These are phyloP conservation scores for Ambrosia hybrid DNA, from an alignment of 140 eudicot genomes.

Conservation along the genomic window DNA sequence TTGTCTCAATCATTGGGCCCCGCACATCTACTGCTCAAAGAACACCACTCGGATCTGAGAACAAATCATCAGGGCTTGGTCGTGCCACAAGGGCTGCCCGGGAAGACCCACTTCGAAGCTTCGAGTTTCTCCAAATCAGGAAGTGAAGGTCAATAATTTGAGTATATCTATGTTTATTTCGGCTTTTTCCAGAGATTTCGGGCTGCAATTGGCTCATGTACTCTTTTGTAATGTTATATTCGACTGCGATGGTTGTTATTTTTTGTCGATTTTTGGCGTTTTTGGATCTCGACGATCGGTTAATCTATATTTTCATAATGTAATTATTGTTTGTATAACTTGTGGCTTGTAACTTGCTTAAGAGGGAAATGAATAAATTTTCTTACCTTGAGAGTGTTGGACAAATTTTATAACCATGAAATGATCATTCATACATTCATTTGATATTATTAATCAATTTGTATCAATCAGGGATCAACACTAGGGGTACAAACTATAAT, in stretches of 20 bases:
- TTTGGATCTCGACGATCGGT: background rate
- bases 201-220: constrained; percentile 14
- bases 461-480: too few species aligned
- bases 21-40: constrained; percentile 62
- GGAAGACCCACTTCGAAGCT: constrained; percentile 94
- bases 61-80: constrained; percentile 51
- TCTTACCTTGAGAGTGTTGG: too few species aligned
- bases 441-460: too few species aligned
- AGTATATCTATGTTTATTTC: constrained; percentile 18
- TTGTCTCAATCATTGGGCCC: constrained; percentile 51
- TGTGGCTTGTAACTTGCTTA: too few species aligned
- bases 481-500: too few species aligned
- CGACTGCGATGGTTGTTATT: constrained; percentile 23
- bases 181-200: constrained; percentile 16
- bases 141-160: constrained; percentile 44
- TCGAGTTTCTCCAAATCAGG: constrained; percentile 86
- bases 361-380: too few species aligned
- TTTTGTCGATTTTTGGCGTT: constrained; percentile 11
- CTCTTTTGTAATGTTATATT: constrained; percentile 26
- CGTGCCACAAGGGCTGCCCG: constrained; percentile 67
- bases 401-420: too few species aligned
- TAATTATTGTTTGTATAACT: too few species aligned
- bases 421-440: too few species aligned
- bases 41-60: constrained; percentile 44
- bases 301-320: background rate